A percentile compares a stretch with the other conserved stretches of the same genome.
Conservation (phyloP, 129 eudicot species). For the Flaveria sonorensis region DNA sequence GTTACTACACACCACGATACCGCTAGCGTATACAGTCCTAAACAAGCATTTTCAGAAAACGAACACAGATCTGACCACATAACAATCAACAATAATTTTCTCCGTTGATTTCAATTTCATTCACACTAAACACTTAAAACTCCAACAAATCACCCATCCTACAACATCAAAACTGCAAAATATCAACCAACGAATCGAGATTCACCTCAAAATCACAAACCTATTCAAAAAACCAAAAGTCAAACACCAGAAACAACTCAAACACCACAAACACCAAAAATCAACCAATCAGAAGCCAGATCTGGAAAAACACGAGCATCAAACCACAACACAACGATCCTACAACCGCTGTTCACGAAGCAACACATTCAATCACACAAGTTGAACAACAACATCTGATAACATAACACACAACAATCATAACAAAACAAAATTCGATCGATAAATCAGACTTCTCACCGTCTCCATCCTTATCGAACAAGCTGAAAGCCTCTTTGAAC, state of each 20-base stretch:
- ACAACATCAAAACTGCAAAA: background rate
- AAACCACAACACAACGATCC: background rate
- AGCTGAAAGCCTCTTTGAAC: conserved; percentile 67
- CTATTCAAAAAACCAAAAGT: conserved; percentile 15
- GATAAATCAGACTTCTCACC: conserved; percentile 30
- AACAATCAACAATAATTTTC: background rate
- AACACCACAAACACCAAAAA: conserved; percentile 3
- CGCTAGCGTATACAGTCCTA: background rate
- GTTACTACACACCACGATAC: too few species aligned
- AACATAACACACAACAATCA: background rate
- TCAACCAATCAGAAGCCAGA: conserved; percentile 35
- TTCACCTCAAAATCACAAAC: background rate
- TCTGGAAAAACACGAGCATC: conserved; percentile 12
- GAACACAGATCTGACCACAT: conserved; percentile 23
- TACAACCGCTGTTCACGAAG: background rate
- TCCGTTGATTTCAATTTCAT: conserved; percentile 6
- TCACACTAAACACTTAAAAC: conserved; percentile 12
- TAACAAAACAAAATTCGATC: background rate
- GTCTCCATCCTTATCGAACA: conserved; percentile 67
- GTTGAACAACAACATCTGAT: background rate
- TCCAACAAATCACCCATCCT: background rate
- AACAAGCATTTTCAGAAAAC: background rate
- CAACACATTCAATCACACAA: conserved; percentile 8
- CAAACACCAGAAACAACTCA: conserved; percentile 22
- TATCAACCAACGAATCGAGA: too few species aligned